Percentiles rank a stretch among this genome's conserved stretches.
These are phyloP conservation scores for Diplocarpon rosae DNA, from an alignment of 2,329 filamentous ascomycete genomes.

Conservation along the genomic window DNA sequence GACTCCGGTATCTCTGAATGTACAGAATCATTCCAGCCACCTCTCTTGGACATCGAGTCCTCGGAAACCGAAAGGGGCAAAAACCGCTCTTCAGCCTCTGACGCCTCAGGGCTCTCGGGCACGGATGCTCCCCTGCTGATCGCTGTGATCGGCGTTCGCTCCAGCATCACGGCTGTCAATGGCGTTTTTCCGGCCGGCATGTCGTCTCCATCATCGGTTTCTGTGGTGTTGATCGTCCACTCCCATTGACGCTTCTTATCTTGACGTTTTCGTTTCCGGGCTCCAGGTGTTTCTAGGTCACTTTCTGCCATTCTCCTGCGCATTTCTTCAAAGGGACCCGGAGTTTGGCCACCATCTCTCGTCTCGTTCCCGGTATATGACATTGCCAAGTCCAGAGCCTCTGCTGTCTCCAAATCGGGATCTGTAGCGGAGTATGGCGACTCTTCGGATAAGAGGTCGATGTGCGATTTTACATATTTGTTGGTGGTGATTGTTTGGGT, in stretches of 20 bases:
- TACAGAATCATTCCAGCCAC: conserved; percentile 9
- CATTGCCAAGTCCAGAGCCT: conserved; percentile 39
- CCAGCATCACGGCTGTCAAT: conserved; percentile 15
- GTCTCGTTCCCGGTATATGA: conserved; percentile 44
- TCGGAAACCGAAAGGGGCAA: too few species aligned
- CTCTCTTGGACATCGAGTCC: background rate
- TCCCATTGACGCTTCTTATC: conserved; percentile 56
- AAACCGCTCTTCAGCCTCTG: conserved; percentile 9
- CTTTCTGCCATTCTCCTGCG: conserved; percentile 42
- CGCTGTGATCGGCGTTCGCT: conserved; percentile 17
- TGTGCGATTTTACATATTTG: conserved; percentile 50
- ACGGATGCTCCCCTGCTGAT: conserved; percentile 15
- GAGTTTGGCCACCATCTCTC: conserved; percentile 49
- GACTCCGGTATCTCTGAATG: conserved; percentile 1
- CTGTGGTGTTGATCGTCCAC: conserved; percentile 42
- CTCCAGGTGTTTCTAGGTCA: conserved; percentile 20
- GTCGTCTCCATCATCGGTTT: conserved; percentile 30
- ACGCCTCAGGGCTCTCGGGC: conserved; percentile 12
- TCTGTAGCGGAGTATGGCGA: conserved; percentile 22
- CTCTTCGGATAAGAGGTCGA: conserved; percentile 50
- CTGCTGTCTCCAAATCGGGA: conserved; percentile 25
- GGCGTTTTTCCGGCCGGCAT: conserved; percentile 21
- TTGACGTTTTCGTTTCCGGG: conserved; percentile 39
- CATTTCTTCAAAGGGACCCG: conserved; percentile 54
- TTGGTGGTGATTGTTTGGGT: conserved; percentile 54